Evolutionary conservation across 495 filamentous ascomycete species (phyloP).

Genomic region (Platismatia glauca): DNA sequence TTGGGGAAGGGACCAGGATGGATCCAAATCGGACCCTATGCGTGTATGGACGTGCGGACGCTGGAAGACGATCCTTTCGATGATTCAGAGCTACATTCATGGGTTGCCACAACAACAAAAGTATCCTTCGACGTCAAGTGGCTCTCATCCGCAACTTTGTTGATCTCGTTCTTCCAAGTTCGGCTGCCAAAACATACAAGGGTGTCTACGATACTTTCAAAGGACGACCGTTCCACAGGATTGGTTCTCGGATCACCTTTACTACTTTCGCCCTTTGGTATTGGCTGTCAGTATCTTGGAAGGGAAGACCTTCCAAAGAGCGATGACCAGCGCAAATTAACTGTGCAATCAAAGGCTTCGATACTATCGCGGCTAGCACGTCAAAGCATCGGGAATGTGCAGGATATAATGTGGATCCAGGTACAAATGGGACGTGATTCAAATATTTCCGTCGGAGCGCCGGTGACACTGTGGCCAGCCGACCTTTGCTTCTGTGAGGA

Average conservation of each 20-base stretch:
- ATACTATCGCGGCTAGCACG: not conserved
- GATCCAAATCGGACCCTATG: not conserved
- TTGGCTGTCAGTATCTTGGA: not conserved
- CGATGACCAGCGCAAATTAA: not conserved
- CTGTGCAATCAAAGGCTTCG: not conserved
- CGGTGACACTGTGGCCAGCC: slow-evolving; percentile 35
- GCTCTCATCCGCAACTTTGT: slow-evolving; percentile 4
- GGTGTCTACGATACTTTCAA: not conserved
- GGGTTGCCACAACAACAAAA: not conserved
- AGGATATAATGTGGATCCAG: not conserved
- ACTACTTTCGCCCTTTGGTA: slow-evolving; percentile 8
- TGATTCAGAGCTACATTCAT: not conserved
- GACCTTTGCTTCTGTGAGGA: slow-evolving; percentile 37
- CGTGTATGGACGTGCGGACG: slow-evolving; percentile 6
- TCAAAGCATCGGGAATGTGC: not conserved
- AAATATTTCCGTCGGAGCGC: not conserved
- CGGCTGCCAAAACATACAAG: not conserved
- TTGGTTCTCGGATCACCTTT: not conserved
- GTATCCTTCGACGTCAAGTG: slow-evolving; percentile 8
- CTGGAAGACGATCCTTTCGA: slow-evolving; percentile 4
- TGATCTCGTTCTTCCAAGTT: slow-evolving; percentile 1
- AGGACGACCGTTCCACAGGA: not conserved
- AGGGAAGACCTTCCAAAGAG: not conserved
- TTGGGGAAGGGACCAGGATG: not conserved
- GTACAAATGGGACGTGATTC: not conserved